Evolutionary conservation across 2,329 filamentous ascomycete genomes (phyloP).

Genomic region (Eurotiales sp.): DNA sequence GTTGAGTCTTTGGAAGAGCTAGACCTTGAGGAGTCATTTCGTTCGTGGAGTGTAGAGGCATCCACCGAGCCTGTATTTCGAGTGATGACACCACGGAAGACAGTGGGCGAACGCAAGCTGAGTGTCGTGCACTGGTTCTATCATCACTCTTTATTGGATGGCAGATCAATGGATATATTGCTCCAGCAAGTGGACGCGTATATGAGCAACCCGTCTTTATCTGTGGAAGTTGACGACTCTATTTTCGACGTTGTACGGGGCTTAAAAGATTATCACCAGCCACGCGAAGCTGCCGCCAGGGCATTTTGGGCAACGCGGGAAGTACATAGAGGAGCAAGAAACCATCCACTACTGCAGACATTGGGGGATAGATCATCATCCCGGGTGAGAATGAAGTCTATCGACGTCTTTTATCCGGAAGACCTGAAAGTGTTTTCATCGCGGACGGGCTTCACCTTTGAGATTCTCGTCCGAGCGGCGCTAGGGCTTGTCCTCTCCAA

Average conservation of each 20-base stretch:
- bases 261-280: neutral
- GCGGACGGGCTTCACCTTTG: neutral
- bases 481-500: neutral
- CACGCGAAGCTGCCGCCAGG: neutral
- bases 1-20: neutral
- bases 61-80: neutral
- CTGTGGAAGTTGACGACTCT: neutral
- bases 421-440: neutral
- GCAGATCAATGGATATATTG: neutral
- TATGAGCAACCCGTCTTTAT: neutral
- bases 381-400: neutral
- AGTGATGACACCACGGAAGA: neutral
- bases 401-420: neutral
- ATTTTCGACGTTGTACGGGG: neutral
- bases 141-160: neutral
- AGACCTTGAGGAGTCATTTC: neutral
- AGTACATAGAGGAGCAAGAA: neutral
- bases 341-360: neutral
- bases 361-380: neutral
- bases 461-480: neutral
- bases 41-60: neutral
- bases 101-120: neutral
- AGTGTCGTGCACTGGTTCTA: constrained; percentile 1
- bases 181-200: neutral
- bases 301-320: neutral